Conservation (phyloP, 345 rosid species). For the Pistacia vera region DNA sequence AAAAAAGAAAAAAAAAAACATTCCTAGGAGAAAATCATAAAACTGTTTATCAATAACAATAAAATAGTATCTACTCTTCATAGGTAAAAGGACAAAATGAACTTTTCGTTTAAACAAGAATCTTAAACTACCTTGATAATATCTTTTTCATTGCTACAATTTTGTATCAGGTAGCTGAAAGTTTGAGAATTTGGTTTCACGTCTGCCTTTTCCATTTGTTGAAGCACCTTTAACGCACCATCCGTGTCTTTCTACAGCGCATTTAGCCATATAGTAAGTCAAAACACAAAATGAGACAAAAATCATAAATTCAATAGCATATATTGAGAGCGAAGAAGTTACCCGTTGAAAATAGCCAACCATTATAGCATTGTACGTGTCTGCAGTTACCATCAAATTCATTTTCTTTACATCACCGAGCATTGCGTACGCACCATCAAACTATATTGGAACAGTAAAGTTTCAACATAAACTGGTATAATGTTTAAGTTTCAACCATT, state of each 20-base stretch:
- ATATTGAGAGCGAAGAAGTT: conserved; percentile 13
- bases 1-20: not conserved
- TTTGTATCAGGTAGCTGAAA: conserved; percentile 63
- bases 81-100: not conserved
- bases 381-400: conserved; percentile 54
- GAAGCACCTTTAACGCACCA: conserved; percentile 53
- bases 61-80: not conserved
- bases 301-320: conserved; percentile 11
- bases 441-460: conserved; percentile 45
- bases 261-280: conserved; percentile 8
- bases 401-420: conserved; percentile 62
- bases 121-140: conserved; percentile 59
- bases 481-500: not conserved
- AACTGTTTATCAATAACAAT: not conserved
- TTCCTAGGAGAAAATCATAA: not conserved
- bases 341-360: conserved; percentile 86
- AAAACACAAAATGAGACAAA: conserved; percentile 12
- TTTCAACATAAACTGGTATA: conserved; percentile 2
- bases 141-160: conserved; percentile 53
- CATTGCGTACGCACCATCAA: conserved; percentile 70
- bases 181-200: conserved; percentile 81
- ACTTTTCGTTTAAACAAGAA: not conserved
- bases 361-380: conserved; percentile 79
- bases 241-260: conserved; percentile 56
- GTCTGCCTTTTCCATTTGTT: conserved; percentile 67